phyloP scores from a whole-genome alignment of 2,329 filamentous ascomycete species.

The Chaetomium strumarium region DNA sequence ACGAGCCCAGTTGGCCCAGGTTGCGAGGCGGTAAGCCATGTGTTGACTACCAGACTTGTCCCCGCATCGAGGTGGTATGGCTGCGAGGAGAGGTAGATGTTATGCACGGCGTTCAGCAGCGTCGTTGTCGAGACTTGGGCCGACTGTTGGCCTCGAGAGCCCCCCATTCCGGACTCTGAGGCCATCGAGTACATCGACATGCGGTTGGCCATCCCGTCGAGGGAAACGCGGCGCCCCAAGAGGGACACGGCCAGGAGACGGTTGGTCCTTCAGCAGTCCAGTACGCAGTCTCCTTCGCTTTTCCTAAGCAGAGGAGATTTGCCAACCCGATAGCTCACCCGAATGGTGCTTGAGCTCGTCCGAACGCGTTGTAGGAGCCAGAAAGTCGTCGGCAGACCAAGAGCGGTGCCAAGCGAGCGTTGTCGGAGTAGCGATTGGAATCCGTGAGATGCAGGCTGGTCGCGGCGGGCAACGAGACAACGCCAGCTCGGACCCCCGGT shows the following conservation, averaged over 20 bases:
- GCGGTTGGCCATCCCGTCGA: constrained; percentile 51
- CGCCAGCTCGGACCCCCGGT: constrained; percentile 9
- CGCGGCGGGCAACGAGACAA: constrained; percentile 26
- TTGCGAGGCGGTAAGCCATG: constrained; percentile 79
- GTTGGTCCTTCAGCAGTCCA: constrained; percentile 4
- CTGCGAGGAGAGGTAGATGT: constrained; percentile 73
- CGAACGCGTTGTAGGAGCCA: background rate
- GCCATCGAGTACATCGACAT: constrained; percentile 64
- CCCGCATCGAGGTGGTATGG: constrained; percentile 85
- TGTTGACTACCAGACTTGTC: constrained; percentile 90
- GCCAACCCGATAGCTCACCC: background rate
- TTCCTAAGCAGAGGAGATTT: background rate
- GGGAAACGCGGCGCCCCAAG: constrained; percentile 30
- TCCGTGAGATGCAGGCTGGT: constrained; percentile 21
- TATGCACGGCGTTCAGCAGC: constrained; percentile 85
- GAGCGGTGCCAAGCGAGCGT: constrained; percentile 13
- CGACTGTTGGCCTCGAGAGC: constrained; percentile 58
- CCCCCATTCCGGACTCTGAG: constrained; percentile 54
- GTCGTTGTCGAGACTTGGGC: constrained; percentile 88
- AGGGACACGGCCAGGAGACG: constrained; percentile 18
- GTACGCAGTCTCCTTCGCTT: background rate
- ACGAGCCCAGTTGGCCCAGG: constrained; percentile 60
- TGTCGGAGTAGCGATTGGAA: constrained; percentile 6
- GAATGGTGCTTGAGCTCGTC: background rate
- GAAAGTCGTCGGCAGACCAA: background rate